These are phyloP conservation scores for Thalassiosira livingstoniorum DNA, from an alignment of 352 stramenopile species.

Conservation along the genomic window DNA sequence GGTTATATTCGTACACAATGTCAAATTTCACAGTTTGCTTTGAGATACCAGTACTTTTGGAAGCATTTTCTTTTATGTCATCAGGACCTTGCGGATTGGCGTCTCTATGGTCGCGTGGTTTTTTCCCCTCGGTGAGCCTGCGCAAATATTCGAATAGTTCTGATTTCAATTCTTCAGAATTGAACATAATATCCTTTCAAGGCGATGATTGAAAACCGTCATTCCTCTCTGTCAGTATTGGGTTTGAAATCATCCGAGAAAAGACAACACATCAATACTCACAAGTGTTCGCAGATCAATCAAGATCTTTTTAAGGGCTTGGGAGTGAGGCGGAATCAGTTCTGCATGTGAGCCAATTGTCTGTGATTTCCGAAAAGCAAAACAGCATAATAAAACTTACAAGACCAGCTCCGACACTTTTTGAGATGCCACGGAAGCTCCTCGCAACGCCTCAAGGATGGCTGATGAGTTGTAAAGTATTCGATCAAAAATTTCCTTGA, in stretches of 20 bases:
- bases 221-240: too few species aligned
- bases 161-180: slow-evolving; percentile 86
- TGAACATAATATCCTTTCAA: slow-evolving; percentile 87
- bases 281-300: slow-evolving; percentile 91
- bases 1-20: slow-evolving; percentile 92
- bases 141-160: slow-evolving; percentile 93
- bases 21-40: slow-evolving; percentile 84
- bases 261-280: neutral
- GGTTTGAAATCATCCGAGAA: neutral
- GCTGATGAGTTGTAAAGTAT: slow-evolving; percentile 71
- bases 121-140: slow-evolving; percentile 69
- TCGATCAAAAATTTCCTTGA: slow-evolving; percentile 71
- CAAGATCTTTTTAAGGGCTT: slow-evolving; percentile 88
- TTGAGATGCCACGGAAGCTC: slow-evolving; percentile 89
- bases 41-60: slow-evolving; percentile 18
- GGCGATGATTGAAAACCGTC: too few species aligned
- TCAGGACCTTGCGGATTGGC: slow-evolving; percentile 20
- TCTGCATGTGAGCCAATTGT: too few species aligned
- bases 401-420: slow-evolving; percentile 80
- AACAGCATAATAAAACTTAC: too few species aligned
- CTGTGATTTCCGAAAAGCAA: too few species aligned
- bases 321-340: too few species aligned
- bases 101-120: neutral
- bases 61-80: neutral
- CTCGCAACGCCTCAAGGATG: slow-evolving; percentile 68